Conservation (phyloP, 2,329 filamentous ascomycete genomes). For the Sordariomycetes sp. region DNA sequence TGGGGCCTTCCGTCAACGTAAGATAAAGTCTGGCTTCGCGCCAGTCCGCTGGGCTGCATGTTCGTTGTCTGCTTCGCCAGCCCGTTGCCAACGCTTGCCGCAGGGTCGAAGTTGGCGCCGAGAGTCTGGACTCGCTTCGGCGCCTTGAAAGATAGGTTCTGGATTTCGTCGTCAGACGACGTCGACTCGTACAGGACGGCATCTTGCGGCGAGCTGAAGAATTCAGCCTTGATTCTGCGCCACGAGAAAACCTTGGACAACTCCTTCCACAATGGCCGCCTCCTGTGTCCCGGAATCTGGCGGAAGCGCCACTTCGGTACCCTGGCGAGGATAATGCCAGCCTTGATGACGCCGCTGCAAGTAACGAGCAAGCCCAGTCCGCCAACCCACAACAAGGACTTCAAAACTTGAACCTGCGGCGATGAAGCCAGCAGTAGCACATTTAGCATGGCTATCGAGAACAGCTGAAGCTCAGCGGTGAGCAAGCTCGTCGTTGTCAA, state of each 20-base stretch:
- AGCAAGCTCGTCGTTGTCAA: constrained; percentile 85
- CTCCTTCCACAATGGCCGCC: constrained; percentile 24
- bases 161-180: constrained; percentile 21
- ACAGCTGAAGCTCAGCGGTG: constrained; percentile 76
- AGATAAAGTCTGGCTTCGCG: constrained; percentile 39
- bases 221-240: constrained; percentile 33
- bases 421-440: constrained; percentile 68
- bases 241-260: constrained; percentile 33
- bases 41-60: constrained; percentile 7
- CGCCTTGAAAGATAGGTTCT: constrained; percentile 8
- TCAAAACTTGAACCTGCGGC: constrained; percentile 77
- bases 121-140: constrained; percentile 20
- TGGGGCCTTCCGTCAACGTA: not conserved
- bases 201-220: constrained; percentile 10
- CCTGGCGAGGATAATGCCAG: constrained; percentile 77
- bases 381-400: constrained; percentile 77
- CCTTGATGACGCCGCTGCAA: constrained; percentile 66
- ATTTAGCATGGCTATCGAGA: constrained; percentile 76
- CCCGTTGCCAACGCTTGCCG: not conserved
- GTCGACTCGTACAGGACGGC: constrained; percentile 17
- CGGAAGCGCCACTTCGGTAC: constrained; percentile 88
- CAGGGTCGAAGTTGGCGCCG: constrained; percentile 6
- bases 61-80: not conserved
- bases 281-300: constrained; percentile 23
- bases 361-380: constrained; percentile 66